phyloP scores from a whole-genome alignment of 148 eudicot genomes.

The Mesembryanthemum crystallinum region DNA sequence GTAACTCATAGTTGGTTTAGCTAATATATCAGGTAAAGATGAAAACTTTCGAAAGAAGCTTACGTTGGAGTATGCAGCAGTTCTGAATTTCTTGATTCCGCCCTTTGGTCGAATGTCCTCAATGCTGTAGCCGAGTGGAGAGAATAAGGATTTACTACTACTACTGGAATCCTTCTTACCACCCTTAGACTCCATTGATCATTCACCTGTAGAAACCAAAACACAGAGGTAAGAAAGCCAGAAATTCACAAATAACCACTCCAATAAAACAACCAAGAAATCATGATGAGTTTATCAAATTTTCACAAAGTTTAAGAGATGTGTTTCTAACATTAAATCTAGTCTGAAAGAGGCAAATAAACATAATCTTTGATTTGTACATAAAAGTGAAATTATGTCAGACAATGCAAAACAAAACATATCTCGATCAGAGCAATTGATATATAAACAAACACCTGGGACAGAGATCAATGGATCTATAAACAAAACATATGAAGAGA shows the following conservation, averaged over 20 bases:
- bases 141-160: constrained; percentile 51
- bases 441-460: too few species aligned
- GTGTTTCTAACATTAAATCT: not conserved
- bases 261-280: too few species aligned
- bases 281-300: not conserved
- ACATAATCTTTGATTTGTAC: too few species aligned
- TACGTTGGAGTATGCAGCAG: constrained; percentile 76
- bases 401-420: too few species aligned
- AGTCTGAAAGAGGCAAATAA: not conserved
- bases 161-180: constrained; percentile 79
- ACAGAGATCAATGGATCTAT: too few species aligned
- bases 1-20: not conserved
- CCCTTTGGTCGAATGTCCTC: constrained; percentile 73
- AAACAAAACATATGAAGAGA: too few species aligned
- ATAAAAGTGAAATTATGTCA: too few species aligned
- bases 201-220: constrained; percentile 41
- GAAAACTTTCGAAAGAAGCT: not conserved
- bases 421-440: too few species aligned
- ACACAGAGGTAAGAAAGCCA: not conserved
- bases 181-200: constrained; percentile 83
- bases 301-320: not conserved
- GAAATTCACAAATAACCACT: not conserved
- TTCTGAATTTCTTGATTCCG: constrained; percentile 54
- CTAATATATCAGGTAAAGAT: not conserved
- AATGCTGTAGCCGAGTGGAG: constrained; percentile 62